phyloP scores from a whole-genome alignment of 164 flowering plant genomes.

The Akebia trifoliata region DNA sequence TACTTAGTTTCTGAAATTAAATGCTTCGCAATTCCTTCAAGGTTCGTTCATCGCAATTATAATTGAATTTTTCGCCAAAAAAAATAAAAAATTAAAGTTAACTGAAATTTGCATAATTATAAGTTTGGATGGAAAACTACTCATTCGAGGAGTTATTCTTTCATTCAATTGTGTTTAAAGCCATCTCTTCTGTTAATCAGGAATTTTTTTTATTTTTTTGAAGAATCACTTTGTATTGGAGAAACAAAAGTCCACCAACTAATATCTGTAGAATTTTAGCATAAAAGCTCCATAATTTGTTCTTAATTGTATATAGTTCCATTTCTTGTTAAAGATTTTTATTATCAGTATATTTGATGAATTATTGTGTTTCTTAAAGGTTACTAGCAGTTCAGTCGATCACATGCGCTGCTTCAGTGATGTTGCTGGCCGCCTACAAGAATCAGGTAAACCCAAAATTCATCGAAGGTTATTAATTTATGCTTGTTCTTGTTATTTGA shows the following conservation, averaged over 20 bases:
- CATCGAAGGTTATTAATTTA: background rate
- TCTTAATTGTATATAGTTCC: background rate
- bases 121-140: no score
- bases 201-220: no score
- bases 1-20: background rate
- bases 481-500: background rate
- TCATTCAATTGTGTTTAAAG: no score
- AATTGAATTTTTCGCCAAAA: background rate
- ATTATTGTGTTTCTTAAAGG: conserved; percentile 34
- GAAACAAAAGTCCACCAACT: no score
- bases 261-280: background rate
- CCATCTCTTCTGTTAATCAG: no score
- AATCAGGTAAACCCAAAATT: conserved; percentile 51
- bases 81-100: background rate
- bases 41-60: background rate
- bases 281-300: background rate
- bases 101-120: no score
- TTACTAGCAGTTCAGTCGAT: conserved; percentile 65
- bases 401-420: conserved; percentile 87
- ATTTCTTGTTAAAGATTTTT: no score
- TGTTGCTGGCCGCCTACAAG: conserved; percentile 85
- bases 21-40: background rate
- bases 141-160: no score
- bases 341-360: background rate
- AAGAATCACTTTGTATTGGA: background rate